phyloP scores from a whole-genome alignment of 352 stramenopile genomes.

The Globisporangium apiculatum region DNA sequence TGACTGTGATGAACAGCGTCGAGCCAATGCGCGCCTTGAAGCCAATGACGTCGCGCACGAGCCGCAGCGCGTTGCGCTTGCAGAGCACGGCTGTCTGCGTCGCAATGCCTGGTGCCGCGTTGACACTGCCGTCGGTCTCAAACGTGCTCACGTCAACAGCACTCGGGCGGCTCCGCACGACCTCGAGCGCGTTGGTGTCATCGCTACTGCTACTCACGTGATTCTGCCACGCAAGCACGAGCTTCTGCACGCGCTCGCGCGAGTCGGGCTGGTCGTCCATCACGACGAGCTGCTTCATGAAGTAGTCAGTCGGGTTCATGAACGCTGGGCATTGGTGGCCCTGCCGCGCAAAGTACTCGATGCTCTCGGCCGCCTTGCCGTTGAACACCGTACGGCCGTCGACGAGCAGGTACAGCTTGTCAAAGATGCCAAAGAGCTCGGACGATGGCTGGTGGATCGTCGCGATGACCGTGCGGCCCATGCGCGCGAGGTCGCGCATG shows the following conservation, averaged over 20 bases:
- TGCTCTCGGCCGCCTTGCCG: slow-evolving; percentile 28
- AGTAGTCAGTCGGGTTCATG: slow-evolving; percentile 38
- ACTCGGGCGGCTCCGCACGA: neutral
- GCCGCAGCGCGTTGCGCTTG: slow-evolving; percentile 23
- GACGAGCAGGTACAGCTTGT: slow-evolving; percentile 29
- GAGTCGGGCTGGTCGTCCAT: slow-evolving; percentile 21
- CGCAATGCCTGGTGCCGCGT: slow-evolving; percentile 8
- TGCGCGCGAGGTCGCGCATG: slow-evolving; percentile 51
- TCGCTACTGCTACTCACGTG: neutral
- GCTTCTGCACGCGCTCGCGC: slow-evolving; percentile 15
- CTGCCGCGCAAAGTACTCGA: slow-evolving; percentile 22
- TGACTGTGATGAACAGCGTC: slow-evolving; percentile 25
- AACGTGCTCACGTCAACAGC: neutral
- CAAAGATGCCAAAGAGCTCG: slow-evolving; percentile 33
- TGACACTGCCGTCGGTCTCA: slow-evolving; percentile 7
- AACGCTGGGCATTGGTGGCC: slow-evolving; percentile 27
- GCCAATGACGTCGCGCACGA: slow-evolving; percentile 23
- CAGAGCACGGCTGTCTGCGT: slow-evolving; percentile 19
- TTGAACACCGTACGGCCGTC: slow-evolving; percentile 30
- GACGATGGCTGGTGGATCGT: slow-evolving; percentile 82
- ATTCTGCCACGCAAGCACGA: slow-evolving; percentile 16
- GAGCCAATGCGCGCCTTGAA: slow-evolving; percentile 26
- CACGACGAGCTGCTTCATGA: slow-evolving; percentile 33
- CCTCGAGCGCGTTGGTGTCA: slow-evolving; percentile 1
- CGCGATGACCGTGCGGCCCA: slow-evolving; percentile 72